Conservation (phyloP, 176 grass and related monocot genomes). For the Musa beccarii region DNA sequence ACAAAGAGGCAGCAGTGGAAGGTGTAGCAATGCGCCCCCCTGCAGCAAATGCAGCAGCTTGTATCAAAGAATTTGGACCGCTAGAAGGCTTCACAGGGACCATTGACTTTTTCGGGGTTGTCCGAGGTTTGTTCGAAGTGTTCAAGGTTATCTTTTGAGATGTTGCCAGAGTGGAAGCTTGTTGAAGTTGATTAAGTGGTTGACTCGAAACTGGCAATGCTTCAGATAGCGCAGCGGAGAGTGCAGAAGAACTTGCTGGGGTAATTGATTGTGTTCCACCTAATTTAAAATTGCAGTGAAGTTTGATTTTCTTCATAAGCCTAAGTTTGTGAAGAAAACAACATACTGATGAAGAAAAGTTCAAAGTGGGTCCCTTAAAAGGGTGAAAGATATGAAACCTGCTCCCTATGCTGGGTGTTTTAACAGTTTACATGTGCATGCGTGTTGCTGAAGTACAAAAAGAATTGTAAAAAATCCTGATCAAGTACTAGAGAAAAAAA, state of each 20-base stretch:
- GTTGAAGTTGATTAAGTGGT: conserved; percentile 27
- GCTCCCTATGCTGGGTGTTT: too few species aligned
- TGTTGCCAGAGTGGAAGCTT: conserved; percentile 22
- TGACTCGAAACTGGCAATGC: conserved; percentile 17
- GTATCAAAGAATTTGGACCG: conserved; percentile 41
- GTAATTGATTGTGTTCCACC: conserved; percentile 10
- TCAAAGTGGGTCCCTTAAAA: background rate
- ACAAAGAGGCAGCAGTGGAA: conserved; percentile 32
- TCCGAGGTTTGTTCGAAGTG: conserved; percentile 36
- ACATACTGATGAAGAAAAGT: background rate
- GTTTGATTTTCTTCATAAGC: background rate
- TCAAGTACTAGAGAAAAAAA: conserved; percentile 16
- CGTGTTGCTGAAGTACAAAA: background rate
- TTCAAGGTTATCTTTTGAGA: conserved; percentile 26
- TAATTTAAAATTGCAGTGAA: conserved; percentile 4
- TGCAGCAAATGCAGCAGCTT: conserved; percentile 84
- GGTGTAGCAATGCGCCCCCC: conserved; percentile 67
- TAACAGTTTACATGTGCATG: background rate
- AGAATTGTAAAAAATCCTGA: background rate
- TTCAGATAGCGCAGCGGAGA: conserved; percentile 23
- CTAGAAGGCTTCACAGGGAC: conserved; percentile 3
- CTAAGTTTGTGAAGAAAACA: background rate
- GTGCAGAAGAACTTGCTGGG: conserved; percentile 1
- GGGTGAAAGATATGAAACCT: background rate
- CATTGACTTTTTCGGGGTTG: conserved; percentile 31